Base-by-base conservation (phyloP, 768 basidiomycete genomes). In the Cubamyces lactineus region DNA sequence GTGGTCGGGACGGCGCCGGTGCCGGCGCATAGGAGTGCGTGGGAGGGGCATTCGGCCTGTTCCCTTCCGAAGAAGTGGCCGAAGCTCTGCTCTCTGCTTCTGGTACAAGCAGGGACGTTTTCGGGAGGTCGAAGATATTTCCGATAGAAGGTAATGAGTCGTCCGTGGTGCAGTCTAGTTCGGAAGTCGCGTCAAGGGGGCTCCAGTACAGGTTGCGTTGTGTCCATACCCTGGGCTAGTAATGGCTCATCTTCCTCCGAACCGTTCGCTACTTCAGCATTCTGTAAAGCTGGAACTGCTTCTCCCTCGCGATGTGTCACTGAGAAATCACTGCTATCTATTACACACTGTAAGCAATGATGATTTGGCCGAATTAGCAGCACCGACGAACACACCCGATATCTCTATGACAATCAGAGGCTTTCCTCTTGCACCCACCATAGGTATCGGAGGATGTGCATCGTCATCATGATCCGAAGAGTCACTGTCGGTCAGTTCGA, bases 401-500 rank as follows among this genome's bases (percentile, higher is more conserved):
- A 64, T 28, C 13, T 64, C 58, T 11, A 64, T 52, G 5, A 55
- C 42, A 2, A 56, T 6, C 7, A 52, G 1, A 1, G 57, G 41
- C 19, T 55, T 49, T 0, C 13, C 39, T 3, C 8, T 11, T 13
- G 40, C 34, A n/a, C 49, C 26, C 15, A 16, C 13, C 26, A 9
- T 11, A 2, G 45, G 45, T 11, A 2, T 23, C 19, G 17, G 24
- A 5, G 23, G 46, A 23, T 12, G 26, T 13, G 21, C 26, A 16
- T 2, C 39, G 38, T 24, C 26, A 34, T 12, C 40, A 19, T 19
- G 46, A 45, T 26, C 42, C 50, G 52, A 30, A 19, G 57, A 30
- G 41, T 68, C 49, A 26, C 59, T 64, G 58, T 64, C 63, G 11
- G 54, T 66, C 28, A 66, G 24, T 34, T 69, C 69, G 24, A 67